These are phyloP conservation scores for Russula emetica DNA, from an alignment of 768 basidiomycete genomes.

Conservation along the genomic window DNA sequence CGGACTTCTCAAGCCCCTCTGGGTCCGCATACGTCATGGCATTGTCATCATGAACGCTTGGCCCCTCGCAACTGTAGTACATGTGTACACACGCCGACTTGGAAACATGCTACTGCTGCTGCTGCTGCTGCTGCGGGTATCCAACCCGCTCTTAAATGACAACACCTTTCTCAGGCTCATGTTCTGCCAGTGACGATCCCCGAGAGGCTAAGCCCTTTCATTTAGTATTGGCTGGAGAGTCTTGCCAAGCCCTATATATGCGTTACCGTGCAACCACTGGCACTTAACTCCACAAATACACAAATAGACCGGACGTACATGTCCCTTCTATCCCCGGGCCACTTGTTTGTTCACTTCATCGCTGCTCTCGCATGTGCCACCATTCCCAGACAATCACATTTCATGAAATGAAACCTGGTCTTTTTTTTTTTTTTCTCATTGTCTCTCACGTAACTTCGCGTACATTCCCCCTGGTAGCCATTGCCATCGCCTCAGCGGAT, in stretches of 20 bases:
- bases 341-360: background rate
- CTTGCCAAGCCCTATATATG: background rate
- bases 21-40: background rate
- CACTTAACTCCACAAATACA: background rate
- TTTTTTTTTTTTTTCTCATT: background rate
- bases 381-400: background rate
- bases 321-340: background rate
- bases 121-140: background rate
- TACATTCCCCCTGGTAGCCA: background rate
- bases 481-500: background rate
- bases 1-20: constrained; percentile 4
- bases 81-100: background rate
- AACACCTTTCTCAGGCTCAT: background rate
- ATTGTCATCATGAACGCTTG: background rate
- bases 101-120: no score
- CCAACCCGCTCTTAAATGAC: background rate
- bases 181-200: background rate
- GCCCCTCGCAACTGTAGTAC: constrained; percentile 13
- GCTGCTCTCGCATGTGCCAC: background rate
- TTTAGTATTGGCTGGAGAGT: no score
- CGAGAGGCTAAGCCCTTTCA: no score
- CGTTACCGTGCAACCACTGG: background rate
- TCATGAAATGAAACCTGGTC: no score
- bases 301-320: no score
- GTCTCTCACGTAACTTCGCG: background rate